phyloP scores from a whole-genome alignment of 352 stramenopile genomes.

The Phytophthora pseudosyringae region DNA sequence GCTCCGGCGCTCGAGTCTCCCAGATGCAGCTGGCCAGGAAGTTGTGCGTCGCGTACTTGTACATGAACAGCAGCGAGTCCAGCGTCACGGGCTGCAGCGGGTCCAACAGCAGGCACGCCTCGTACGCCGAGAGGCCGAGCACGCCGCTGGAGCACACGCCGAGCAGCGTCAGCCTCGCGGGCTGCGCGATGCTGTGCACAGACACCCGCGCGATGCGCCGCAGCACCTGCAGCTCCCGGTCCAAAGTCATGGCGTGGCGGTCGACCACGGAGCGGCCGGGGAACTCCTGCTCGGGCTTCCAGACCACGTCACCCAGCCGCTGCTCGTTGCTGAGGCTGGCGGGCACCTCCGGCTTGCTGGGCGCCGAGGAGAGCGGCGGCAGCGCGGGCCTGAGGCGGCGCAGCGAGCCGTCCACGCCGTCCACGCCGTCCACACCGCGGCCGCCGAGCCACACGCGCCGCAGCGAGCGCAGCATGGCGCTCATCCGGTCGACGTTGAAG shows the following conservation, averaged over 20 bases:
- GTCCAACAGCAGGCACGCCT: conserved; percentile 53
- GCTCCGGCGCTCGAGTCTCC: conserved; percentile 50
- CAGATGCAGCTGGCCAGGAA: conserved; percentile 73
- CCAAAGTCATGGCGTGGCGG: conserved; percentile 39
- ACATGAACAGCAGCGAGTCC: conserved; percentile 52
- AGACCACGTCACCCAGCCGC: conserved; percentile 59
- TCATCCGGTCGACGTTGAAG: conserved; percentile 28
- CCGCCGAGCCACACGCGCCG: conserved; percentile 34
- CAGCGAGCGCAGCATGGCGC: conserved; percentile 27
- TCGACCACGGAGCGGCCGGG: conserved; percentile 50
- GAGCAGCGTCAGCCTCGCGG: conserved; percentile 50
- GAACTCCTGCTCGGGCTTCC: conserved; percentile 68
- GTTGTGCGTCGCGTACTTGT: conserved; percentile 66
- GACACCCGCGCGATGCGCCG: conserved; percentile 49
- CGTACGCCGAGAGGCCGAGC: conserved; percentile 55
- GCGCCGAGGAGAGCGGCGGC: not conserved
- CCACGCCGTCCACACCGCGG: not conserved
- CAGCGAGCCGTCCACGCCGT: conserved; percentile 6
- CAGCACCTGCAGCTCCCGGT: conserved; percentile 54
- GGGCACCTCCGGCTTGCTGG: conserved; percentile 20
- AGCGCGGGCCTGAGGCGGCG: conserved; percentile 1
- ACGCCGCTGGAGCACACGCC: conserved; percentile 54
- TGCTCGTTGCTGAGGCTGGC: conserved; percentile 31
- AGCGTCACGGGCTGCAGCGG: conserved; percentile 27
- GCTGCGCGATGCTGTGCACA: conserved; percentile 54